Evolutionary conservation across 768 basidiomycete species (phyloP).

Genomic region (Collybia sp.): DNA sequence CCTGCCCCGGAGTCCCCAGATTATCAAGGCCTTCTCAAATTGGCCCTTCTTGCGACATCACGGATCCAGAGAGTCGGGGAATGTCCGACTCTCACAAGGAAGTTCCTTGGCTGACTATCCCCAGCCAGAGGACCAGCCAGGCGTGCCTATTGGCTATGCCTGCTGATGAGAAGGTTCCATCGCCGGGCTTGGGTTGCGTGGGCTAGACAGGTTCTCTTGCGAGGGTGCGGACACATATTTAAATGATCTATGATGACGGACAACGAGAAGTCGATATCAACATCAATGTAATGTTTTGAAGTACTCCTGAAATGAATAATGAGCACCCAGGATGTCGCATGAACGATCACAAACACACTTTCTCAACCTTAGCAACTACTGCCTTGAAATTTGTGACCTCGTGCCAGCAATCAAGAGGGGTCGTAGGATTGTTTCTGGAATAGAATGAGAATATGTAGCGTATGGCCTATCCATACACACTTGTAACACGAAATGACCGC

Average conservation of each 20-base stretch:
- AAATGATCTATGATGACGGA: slow-evolving; percentile 1
- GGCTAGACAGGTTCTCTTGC: slow-evolving; percentile 2
- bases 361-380: slow-evolving; percentile 63
- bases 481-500: slow-evolving; percentile 72
- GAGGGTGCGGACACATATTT: slow-evolving; percentile 5
- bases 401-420: slow-evolving; percentile 69
- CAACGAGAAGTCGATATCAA: not conserved
- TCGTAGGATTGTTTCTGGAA: slow-evolving; percentile 40
- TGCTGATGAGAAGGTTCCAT: slow-evolving; percentile 7
- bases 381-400: slow-evolving; percentile 68
- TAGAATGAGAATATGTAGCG: slow-evolving; percentile 1
- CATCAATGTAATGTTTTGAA: slow-evolving; percentile 51
- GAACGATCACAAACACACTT: slow-evolving; percentile 33
- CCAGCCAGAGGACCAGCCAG: slow-evolving; percentile 9
- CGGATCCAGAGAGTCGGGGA: slow-evolving; percentile 3
- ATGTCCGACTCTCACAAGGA: slow-evolving; percentile 10
- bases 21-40: slow-evolving; percentile 12
- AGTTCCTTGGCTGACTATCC: slow-evolving; percentile 4
- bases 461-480: slow-evolving; percentile 31
- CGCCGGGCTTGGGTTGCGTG: slow-evolving; percentile 2
- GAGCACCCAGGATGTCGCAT: not conserved
- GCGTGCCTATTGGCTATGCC: slow-evolving; percentile 13
- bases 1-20: slow-evolving; percentile 9
- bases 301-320: slow-evolving; percentile 42
- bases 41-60: slow-evolving; percentile 11